Evolutionary conservation across 2,329 filamentous ascomycete genomes (phyloP), one percentile per base, ranked within the genome.

Genomic region (Knufia fluminis): DNA sequence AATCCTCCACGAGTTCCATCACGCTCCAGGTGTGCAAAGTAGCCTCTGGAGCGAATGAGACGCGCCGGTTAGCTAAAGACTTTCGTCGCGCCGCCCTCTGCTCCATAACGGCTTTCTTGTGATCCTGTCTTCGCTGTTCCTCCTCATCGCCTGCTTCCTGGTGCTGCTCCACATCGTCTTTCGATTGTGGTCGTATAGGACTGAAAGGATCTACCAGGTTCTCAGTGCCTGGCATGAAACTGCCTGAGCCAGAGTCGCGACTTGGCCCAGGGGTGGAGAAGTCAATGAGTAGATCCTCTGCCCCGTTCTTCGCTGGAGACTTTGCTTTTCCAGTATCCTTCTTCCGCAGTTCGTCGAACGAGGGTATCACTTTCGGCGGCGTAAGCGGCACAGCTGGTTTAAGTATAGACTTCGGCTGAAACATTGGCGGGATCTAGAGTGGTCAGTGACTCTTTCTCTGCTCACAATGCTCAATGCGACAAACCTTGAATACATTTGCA

Each of bases 1-100:
- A 87, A 63, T 96, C 90, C 61, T 90, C 88, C 63, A 82, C 77
- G 54, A 90, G 85, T 62, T 97, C 91, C 39, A 96, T 80, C 49
- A 92, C 90, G 62, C 97, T 90, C 76, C 94, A 97, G 0, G 92
- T 98, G 64, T 98, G 92, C 31, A 98, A 75, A 2, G 92, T 98
- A 10, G 92, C 92, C 68, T 98, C 92, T 1, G 92, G 92, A 3
- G 92, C 92, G 67, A 98, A 98, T 0, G 91, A 97, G 28, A 98
- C 92, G 62, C 92, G 82, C 61, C 92, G 82, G 64, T 92, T 94
- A 42, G 91, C 89, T 50, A 95, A 77, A 16, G 90, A 96, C 65
- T 97, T 97, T 59, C 92, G 79, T 55, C 92, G 83, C 39, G 88
- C 90, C 65, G 94, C 92, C 59, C 89, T 79, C 49, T 89, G 79